Evolutionary conservation across 2,329 filamentous ascomycete species (phyloP), one percentile per base, ranked within the genome.

Genomic region (Aotearoamyces nothofagi): DNA sequence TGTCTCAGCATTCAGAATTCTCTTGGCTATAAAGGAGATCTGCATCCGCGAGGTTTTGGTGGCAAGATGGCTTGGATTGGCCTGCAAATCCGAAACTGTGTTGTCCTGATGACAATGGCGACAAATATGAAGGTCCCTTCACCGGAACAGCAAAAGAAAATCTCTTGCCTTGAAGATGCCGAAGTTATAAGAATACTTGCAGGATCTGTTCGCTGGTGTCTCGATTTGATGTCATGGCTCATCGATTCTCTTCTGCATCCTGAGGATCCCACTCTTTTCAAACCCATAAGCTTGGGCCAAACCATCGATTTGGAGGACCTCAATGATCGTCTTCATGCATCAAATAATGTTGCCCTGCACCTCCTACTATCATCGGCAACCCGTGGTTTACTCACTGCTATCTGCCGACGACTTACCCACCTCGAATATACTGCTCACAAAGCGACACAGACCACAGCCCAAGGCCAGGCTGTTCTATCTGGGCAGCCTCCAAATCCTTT

Each of bases 1-100:
- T 81, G 74, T 32, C 60, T 94, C 9, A 80, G 81, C 43, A 69
- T 90, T 15, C 73, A 92, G 46, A 76, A 80, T 33, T 74, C 81
- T 29, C 57, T 94, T 7, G 81, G 79, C 3, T 86, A 79, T 46
- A 65, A 62, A 24, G 75, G 74, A 9, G 69, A 75, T 39, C 61
- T 62, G 33, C 57, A 62, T 19, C 55, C 64, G 5, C 70, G 80
- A 12, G 66, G 61, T 3, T 69, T 86, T 23, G 61, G 67, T 29
- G 75, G 78, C 36, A 84, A 83, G 47, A 67, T 87, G 36, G 69
- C 82, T 5, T 80, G 76, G 66, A 56, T 80, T 9, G 66, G 76
- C 27, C 57, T 93, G 9, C 81, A 83, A 41, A 60, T 87, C 29
- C 71, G 82, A 24, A 79, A 81, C 39, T 69, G 74, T 53, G 56